Base-by-base conservation (phyloP, 371 early-diverging fungal genomes). In the Conidiobolus incongruus region DNA sequence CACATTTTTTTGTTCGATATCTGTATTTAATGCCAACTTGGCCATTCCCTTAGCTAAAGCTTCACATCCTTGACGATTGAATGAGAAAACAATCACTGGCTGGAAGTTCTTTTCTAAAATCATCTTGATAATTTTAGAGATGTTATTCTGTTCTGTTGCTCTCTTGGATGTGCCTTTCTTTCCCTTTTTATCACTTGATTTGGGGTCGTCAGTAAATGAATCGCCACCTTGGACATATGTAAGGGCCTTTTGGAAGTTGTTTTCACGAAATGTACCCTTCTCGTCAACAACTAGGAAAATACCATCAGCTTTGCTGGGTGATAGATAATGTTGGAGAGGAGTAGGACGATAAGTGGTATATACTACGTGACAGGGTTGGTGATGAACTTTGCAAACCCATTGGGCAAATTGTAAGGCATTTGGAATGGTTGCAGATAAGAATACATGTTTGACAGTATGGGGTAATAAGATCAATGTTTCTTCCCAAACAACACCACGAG, bases 401-500 rank as follows among this genome's bases (percentile, higher is more conserved):
- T 93, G 82, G 8, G 98, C 98, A 72, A 99, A 99, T 60, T 99
- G 88, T 74, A 85, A 81, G 19, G 99, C 98, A 53, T 99, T 99
- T 16, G 99, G 99, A 54, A 99, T 98, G 12, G 99, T 99, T 29
- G 99, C 99, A 17, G 97, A 96, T 38, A 99, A 70, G 55, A 99
- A 99, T 8, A 98, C 95, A 61, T 81, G 87, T 46, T 83, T 76
- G 30, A 92, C 91, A 33, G 81, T 79, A 47, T 82, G 78, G 20
- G 98, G 98, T 35, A 98, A 57, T 50, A 99, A 59, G 59, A 99
- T 97, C 38, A 99, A 81, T 0, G 97, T 93, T 63, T 99, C 99
- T 60, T 99, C 99, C 99, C 99, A 99, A 0, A 99, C 98, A 13
- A 99, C 99, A 55, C 99, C 99, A 52, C 99, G 84, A 40, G 77